A percentile compares a stretch with the other conserved stretches of the same genome.
phyloP scores from a whole-genome alignment of 345 rosid species.

The Syzygium aqueum region DNA sequence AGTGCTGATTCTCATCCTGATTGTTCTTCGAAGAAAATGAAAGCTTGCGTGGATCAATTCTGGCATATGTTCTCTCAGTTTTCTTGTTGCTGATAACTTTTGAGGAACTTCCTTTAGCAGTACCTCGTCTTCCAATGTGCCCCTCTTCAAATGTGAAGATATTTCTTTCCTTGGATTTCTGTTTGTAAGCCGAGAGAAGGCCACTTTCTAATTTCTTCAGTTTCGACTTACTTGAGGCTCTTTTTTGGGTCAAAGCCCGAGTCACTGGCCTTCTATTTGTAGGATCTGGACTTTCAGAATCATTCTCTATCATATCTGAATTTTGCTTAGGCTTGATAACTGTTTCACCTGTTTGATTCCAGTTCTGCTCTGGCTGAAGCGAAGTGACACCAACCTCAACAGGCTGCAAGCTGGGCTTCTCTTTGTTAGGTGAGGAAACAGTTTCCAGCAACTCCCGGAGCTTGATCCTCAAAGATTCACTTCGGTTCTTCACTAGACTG shows the following conservation, averaged over 20 bases:
- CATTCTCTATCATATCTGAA: constrained; percentile 82
- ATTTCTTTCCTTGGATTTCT: constrained; percentile 20
- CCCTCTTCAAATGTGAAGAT: constrained; percentile 54
- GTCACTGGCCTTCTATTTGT: constrained; percentile 49
- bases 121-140: constrained; percentile 15
- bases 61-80: constrained; percentile 18
- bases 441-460: constrained; percentile 66
- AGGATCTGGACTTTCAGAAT: constrained; percentile 53
- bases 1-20: constrained; percentile 24
- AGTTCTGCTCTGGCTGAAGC: constrained; percentile 18
- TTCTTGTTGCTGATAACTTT: constrained; percentile 26
- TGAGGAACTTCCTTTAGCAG: constrained; percentile 22
- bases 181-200: constrained; percentile 22
- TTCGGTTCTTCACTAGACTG: constrained; percentile 24
- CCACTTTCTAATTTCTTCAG: constrained; percentile 18
- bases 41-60: constrained; percentile 30
- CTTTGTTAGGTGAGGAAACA: constrained; percentile 51
- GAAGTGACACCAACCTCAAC: constrained; percentile 22
- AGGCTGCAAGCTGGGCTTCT: constrained; percentile 31
- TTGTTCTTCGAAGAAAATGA: constrained; percentile 2
- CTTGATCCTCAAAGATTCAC: constrained; percentile 62
- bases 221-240: constrained; percentile 22
- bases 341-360: constrained; percentile 15
- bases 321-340: constrained; percentile 29
- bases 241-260: constrained; percentile 39